Conservation (phyloP, 495 filamentous ascomycete genomes). For the Astrothelium macrocarpum region DNA sequence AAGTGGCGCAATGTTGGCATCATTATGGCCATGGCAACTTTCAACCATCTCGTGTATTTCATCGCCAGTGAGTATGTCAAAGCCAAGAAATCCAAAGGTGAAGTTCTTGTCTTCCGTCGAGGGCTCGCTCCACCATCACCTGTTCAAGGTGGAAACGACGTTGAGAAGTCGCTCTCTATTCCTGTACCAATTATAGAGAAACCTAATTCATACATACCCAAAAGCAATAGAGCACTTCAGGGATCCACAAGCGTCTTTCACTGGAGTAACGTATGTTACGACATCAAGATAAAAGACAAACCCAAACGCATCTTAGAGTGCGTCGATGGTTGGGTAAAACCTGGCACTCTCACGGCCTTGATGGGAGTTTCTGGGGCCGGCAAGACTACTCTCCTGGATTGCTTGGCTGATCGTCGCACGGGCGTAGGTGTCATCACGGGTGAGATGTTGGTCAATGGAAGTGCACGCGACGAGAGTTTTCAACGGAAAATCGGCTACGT, state of each 20-base stretch:
- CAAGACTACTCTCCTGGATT: slow-evolving; percentile 30
- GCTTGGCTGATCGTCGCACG: slow-evolving; percentile 27
- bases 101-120: slow-evolving; percentile 77
- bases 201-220: slow-evolving; percentile 13
- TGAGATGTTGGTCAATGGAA: slow-evolving; percentile 27
- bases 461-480: slow-evolving; percentile 26
- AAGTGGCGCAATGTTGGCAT: slow-evolving; percentile 81
- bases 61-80: slow-evolving; percentile 63
- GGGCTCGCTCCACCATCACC: slow-evolving; percentile 54
- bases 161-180: slow-evolving; percentile 33
- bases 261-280: slow-evolving; percentile 22
- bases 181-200: slow-evolving; percentile 33
- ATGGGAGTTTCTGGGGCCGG: slow-evolving; percentile 29
- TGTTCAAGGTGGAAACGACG: slow-evolving; percentile 45
- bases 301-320: slow-evolving; percentile 19
- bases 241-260: slow-evolving; percentile 18
- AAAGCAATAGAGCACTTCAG: slow-evolving; percentile 17
- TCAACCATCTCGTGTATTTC: slow-evolving; percentile 59
- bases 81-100: slow-evolving; percentile 73
- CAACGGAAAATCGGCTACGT: slow-evolving; percentile 28
- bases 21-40: slow-evolving; percentile 61
- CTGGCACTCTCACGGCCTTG: slow-evolving; percentile 27
- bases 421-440: slow-evolving; percentile 27
- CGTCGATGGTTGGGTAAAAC: slow-evolving; percentile 25
- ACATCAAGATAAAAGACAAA: slow-evolving; percentile 20